A percentile compares a stretch with the other conserved stretches of the same genome.
phyloP scores from a whole-genome alignment of 192 early-diverging fungal genomes.

The Coemansia sp. region DNA sequence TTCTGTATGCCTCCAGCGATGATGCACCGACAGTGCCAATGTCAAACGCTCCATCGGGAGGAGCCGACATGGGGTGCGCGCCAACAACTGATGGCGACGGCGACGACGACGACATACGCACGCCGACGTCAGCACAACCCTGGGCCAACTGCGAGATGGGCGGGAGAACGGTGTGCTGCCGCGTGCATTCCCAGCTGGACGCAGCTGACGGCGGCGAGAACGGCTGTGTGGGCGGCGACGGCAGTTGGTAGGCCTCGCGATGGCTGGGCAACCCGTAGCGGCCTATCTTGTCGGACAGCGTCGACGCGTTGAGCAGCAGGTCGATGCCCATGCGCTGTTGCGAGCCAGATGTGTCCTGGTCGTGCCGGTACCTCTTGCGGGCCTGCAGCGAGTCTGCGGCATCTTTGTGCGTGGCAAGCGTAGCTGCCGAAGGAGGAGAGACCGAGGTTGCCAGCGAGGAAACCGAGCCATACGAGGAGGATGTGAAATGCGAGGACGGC shows the following conservation, averaged over 20 bases:
- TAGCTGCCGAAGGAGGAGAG: background rate
- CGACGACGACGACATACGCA: slow-evolving; percentile 5
- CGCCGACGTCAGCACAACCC: background rate
- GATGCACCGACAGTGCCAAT: slow-evolving; percentile 18
- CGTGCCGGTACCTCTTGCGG: slow-evolving; percentile 23
- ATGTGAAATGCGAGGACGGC: slow-evolving; percentile 25
- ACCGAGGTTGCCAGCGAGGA: slow-evolving; percentile 22
- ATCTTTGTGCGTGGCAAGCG: background rate
- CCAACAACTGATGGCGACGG: background rate
- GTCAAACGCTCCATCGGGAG: slow-evolving; percentile 22
- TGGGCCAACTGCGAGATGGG: slow-evolving; percentile 40
- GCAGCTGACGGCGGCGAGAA: slow-evolving; percentile 6
- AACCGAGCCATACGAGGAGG: slow-evolving; percentile 14
- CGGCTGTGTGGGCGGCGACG: slow-evolving; percentile 25
- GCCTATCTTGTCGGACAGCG: slow-evolving; percentile 34
- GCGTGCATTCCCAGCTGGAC: background rate
- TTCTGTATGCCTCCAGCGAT: slow-evolving; percentile 38
- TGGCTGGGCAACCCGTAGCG: slow-evolving; percentile 9
- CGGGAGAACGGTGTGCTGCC: slow-evolving; percentile 24
- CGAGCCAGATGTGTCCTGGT: slow-evolving; percentile 16
- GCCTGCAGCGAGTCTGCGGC: slow-evolving; percentile 2
- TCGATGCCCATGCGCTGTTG: slow-evolving; percentile 45
- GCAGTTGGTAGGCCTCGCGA: slow-evolving; percentile 16
- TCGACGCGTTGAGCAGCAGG: slow-evolving; percentile 48
- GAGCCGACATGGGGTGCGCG: slow-evolving; percentile 15